Conservation (phyloP, 805 yeast species). For the Metschnikowia peoriensis region DNA sequence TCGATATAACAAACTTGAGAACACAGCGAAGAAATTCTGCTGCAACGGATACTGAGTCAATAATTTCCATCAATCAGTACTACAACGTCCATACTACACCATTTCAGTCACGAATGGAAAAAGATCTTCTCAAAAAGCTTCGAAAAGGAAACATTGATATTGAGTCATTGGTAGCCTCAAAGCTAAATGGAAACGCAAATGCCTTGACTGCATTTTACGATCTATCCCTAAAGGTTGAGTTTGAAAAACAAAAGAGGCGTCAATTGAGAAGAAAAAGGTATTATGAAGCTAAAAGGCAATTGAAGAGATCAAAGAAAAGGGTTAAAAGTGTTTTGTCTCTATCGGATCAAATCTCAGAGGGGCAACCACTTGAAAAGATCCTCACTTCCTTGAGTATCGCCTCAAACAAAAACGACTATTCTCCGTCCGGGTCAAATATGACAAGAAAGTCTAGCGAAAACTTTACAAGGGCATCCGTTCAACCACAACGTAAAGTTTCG, state of each 20-base stretch:
- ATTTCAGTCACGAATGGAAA: slow-evolving; percentile 62
- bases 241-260: slow-evolving; percentile 30
- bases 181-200: slow-evolving; percentile 61
- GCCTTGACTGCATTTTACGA: slow-evolving; percentile 75
- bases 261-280: slow-evolving; percentile 32
- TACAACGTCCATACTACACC: slow-evolving; percentile 35
- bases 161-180: slow-evolving; percentile 56
- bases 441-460: slow-evolving; percentile 8
- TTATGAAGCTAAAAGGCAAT: slow-evolving; percentile 31
- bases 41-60: slow-evolving; percentile 30
- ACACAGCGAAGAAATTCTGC: slow-evolving; percentile 17
- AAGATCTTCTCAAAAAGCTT: slow-evolving; percentile 56
- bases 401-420: slow-evolving; percentile 22
- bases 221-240: slow-evolving; percentile 55
- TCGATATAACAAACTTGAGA: slow-evolving; percentile 28
- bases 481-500: background rate
- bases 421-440: slow-evolving; percentile 7
- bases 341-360: slow-evolving; percentile 26
- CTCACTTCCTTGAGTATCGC: slow-evolving; percentile 35
- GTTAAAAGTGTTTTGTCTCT: slow-evolving; percentile 38
- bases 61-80: slow-evolving; percentile 39
- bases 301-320: slow-evolving; percentile 29
- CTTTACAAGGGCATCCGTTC: background rate
- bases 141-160: slow-evolving; percentile 62
- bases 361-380: slow-evolving; percentile 39